These are phyloP conservation scores for Magnolia sinica DNA, from an alignment of 164 flowering plant genomes.

Conservation along the genomic window DNA sequence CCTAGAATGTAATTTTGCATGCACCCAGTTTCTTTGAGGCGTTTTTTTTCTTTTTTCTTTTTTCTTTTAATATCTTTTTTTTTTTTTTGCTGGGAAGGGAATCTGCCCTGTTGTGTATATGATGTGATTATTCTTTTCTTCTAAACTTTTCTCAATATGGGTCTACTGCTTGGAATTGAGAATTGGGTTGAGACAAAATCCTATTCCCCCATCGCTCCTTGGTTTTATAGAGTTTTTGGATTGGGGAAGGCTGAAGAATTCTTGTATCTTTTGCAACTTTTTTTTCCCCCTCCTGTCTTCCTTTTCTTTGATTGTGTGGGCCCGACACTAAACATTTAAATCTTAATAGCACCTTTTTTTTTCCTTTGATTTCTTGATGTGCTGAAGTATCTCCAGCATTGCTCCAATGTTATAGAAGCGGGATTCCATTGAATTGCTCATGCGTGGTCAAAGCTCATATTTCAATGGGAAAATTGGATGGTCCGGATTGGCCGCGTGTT, in stretches of 20 bases:
- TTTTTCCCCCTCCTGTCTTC: too few relatives aligned
- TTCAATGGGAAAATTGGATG: too few relatives aligned
- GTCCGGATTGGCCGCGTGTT: too few relatives aligned
- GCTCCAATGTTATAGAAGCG: too few relatives aligned
- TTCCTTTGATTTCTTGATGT: too few relatives aligned
- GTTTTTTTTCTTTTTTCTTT: not conserved
- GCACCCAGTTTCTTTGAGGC: not conserved
- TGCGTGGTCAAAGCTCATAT: too few relatives aligned
- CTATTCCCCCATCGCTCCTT: not conserved
- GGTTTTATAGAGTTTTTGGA: not conserved
- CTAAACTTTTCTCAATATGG: constrained; percentile 19
- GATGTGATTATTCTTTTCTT: constrained; percentile 45
- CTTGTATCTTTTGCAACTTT: too few relatives aligned
- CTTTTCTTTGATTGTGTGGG: too few relatives aligned
- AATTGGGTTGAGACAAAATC: not conserved
- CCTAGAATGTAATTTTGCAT: constrained; percentile 34
- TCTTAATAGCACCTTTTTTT: too few relatives aligned
- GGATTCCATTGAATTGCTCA: too few relatives aligned
- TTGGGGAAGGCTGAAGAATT: not conserved
- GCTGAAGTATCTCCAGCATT: too few relatives aligned
- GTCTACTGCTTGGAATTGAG: not conserved
- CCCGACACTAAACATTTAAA: too few relatives aligned
- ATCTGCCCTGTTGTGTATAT: constrained; percentile 51
- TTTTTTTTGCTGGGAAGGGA: constrained; percentile 28
- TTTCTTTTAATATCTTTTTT: constrained; percentile 16